These are phyloP conservation scores for Lactarius tabidus DNA, from an alignment of 768 basidiomycete species.

Conservation along the genomic window DNA sequence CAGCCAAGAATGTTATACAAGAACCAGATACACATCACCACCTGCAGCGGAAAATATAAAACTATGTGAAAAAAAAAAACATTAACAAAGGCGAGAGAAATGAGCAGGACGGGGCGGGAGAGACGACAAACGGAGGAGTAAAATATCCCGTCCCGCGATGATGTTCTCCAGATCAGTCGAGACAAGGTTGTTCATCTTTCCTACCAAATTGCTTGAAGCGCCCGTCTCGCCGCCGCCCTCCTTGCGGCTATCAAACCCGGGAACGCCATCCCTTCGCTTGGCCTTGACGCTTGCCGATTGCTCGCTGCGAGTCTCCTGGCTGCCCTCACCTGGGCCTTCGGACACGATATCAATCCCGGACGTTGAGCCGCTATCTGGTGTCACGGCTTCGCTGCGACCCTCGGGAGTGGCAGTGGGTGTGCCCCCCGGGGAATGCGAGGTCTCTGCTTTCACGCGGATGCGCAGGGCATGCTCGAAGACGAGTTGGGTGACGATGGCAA, in stretches of 20 bases:
- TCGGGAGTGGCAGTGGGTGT: conserved; percentile 23
- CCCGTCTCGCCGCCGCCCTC: background rate
- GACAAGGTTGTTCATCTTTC: conserved; percentile 74
- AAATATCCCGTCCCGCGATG: conserved; percentile 30
- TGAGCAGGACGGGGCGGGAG: conserved; percentile 1
- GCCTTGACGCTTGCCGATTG: conserved; percentile 23
- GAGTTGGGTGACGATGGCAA: conserved; percentile 49
- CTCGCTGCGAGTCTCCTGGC: conserved; percentile 13
- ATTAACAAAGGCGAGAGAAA: background rate
- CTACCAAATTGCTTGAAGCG: conserved; percentile 48
- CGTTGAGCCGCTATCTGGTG: conserved; percentile 29
- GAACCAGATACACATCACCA: conserved; percentile 39
- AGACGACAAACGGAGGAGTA: conserved; percentile 13
- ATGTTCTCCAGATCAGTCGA: conserved; percentile 52
- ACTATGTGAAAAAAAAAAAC: conserved; percentile 16
- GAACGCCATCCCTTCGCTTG: conserved; percentile 14
- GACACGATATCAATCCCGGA: conserved; percentile 3
- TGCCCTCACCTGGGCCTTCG: conserved; percentile 13
- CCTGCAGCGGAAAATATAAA: conserved; percentile 40
- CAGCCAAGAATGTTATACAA: conserved; percentile 46
- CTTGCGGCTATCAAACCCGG: background rate
- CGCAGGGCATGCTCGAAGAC: conserved; percentile 54
- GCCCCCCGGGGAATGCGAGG: conserved; percentile 25
- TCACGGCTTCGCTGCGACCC: conserved; percentile 20
- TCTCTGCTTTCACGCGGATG: conserved; percentile 47